phyloP scores from a whole-genome alignment of 768 basidiomycete genomes.

The Lactarius quietus region DNA sequence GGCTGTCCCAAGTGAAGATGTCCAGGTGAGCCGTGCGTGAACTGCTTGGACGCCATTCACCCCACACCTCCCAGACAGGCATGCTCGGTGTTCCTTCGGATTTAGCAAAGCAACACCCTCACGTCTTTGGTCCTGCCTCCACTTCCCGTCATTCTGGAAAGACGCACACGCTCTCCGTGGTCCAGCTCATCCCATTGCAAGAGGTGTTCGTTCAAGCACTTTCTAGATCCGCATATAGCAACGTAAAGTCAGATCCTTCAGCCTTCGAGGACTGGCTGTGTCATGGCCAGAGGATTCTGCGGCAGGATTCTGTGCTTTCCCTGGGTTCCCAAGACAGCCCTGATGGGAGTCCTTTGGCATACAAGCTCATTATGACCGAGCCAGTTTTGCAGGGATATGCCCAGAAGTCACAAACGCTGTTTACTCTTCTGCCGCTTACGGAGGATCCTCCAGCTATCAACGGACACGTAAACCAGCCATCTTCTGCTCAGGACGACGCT shows the following conservation, averaged over 20 bases:
- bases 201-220: constrained; percentile 30
- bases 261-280: constrained; percentile 31
- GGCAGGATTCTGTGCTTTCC: constrained; percentile 44
- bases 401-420: constrained; percentile 20
- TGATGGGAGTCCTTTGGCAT: constrained; percentile 1
- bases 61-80: constrained; percentile 28
- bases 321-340: constrained; percentile 26
- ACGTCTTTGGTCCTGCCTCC: background rate
- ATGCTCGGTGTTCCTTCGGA: constrained; percentile 13
- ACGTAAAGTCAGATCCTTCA: constrained; percentile 23
- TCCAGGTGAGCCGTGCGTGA: constrained; percentile 29
- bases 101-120: constrained; percentile 9
- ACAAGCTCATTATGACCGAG: constrained; percentile 24
- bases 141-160: background rate
- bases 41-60: constrained; percentile 1
- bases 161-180: constrained; percentile 21
- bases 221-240: constrained; percentile 27
- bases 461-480: background rate
- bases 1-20: constrained; percentile 38
- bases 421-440: constrained; percentile 20
- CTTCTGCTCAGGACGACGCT: constrained; percentile 13
- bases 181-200: constrained; percentile 26
- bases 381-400: constrained; percentile 26
- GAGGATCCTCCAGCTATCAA: constrained; percentile 24
- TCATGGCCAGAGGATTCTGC: constrained; percentile 40